Percentiles rank a stretch among this genome's conserved stretches.
Conservation (phyloP, 495 filamentous ascomycete genomes). For the Acidiella bohemica region DNA sequence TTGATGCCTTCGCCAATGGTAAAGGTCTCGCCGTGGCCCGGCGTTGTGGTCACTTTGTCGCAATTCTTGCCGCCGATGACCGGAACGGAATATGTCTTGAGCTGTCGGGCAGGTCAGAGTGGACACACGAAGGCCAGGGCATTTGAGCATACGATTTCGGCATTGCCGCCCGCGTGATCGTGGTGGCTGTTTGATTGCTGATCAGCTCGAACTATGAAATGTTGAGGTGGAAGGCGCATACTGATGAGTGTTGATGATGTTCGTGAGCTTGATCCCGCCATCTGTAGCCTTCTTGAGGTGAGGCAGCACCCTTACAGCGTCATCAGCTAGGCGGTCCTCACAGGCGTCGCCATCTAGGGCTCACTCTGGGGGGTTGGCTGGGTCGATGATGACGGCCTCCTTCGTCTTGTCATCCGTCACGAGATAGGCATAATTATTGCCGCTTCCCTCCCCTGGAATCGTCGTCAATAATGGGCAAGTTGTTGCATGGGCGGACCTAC, state of each 20-base stretch:
- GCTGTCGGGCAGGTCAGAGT: slow-evolving; percentile 36
- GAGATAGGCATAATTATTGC: slow-evolving; percentile 95
- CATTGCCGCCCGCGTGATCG: slow-evolving; percentile 91
- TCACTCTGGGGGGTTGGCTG: slow-evolving; percentile 84
- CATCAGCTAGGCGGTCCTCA: not conserved
- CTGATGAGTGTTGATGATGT: slow-evolving; percentile 96
- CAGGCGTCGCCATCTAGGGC: slow-evolving; percentile 21
- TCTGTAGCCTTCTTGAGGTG: slow-evolving; percentile 56
- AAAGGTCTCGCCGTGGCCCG: slow-evolving; percentile 61
- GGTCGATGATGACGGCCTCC: slow-evolving; percentile 90
- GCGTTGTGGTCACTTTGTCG: slow-evolving; percentile 59
- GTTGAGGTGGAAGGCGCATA: slow-evolving; percentile 41
- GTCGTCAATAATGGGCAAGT: slow-evolving; percentile 1
- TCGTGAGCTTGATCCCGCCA: slow-evolving; percentile 66
- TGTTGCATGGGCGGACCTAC: slow-evolving; percentile 39
- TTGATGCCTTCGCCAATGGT: slow-evolving; percentile 67
- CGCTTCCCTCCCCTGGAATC: slow-evolving; percentile 68
- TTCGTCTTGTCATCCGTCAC: slow-evolving; percentile 81
- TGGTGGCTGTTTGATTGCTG: slow-evolving; percentile 80
- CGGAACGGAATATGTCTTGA: slow-evolving; percentile 50
- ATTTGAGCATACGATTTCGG: slow-evolving; percentile 44
- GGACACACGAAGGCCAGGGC: not conserved
- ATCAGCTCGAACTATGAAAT: too few species aligned
- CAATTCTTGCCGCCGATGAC: slow-evolving; percentile 86
- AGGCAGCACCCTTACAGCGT: slow-evolving; percentile 54